Evolutionary conservation across 176 grass and related monocot species (phyloP).

Genomic region (Triticum timopheevii): DNA sequence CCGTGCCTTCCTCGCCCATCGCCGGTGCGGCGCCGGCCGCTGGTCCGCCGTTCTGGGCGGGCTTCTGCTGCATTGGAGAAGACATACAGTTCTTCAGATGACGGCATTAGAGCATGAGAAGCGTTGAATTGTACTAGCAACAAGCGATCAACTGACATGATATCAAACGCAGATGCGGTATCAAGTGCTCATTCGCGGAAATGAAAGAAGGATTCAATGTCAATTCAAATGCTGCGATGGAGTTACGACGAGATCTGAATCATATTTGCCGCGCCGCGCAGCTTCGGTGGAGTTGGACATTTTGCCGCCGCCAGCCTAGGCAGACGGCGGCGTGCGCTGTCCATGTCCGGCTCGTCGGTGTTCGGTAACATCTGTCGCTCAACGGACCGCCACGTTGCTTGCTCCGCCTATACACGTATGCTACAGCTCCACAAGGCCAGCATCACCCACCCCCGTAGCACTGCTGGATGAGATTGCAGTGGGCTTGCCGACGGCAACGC

Average conservation of each 20-base stretch:
- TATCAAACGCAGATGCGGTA: neutral
- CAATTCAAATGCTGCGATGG: no score
- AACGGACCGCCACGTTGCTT: neutral
- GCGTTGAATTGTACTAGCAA: neutral
- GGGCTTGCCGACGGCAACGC: neutral
- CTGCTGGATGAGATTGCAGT: neutral
- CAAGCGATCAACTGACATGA: neutral
- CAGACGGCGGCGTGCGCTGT: constrained; percentile 2
- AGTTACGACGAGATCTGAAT: neutral
- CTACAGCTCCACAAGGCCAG: neutral
- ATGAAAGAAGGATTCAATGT: no score
- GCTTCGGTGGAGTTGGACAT: neutral
- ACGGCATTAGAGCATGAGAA: neutral
- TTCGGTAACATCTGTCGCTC: constrained; percentile 18
- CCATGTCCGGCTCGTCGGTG: neutral
- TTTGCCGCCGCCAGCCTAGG: neutral
- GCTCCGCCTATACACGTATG: neutral
- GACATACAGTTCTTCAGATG: neutral
- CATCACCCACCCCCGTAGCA: no score
- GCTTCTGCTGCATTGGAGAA: constrained; percentile 34
- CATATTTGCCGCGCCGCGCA: neutral
- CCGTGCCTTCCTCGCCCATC: constrained; percentile 42
- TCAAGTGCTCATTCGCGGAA: neutral
- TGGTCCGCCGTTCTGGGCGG: constrained; percentile 5
- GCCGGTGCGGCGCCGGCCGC: neutral